phyloP scores from a whole-genome alignment of 257 asterid genomes.

The Solanum rostratum region DNA sequence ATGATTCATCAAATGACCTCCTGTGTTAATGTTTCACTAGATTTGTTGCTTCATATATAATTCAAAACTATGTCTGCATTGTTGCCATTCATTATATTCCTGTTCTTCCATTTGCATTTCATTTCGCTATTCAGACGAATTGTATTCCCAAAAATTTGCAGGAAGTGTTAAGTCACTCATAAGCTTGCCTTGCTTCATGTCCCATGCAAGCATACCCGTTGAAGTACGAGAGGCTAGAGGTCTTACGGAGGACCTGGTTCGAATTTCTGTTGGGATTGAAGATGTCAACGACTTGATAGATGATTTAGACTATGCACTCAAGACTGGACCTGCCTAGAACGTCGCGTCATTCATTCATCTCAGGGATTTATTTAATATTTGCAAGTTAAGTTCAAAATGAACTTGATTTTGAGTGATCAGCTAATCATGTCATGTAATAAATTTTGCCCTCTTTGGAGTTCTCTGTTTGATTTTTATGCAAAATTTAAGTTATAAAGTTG shows the following conservation, averaged over 20 bases:
- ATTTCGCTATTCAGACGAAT: background rate
- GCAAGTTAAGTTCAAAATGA: background rate
- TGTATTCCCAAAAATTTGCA: constrained; percentile 11
- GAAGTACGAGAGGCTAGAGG: constrained; percentile 74
- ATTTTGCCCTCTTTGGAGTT: background rate
- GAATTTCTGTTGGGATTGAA: constrained; percentile 81
- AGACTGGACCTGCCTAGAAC: constrained; percentile 40
- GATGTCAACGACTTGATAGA: constrained; percentile 71
- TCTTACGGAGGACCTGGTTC: constrained; percentile 63
- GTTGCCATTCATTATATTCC: background rate
- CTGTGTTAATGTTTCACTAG: background rate
- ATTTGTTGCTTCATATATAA: background rate
- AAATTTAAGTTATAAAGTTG: background rate
- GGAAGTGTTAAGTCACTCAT: constrained; percentile 91
- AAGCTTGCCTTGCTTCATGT: constrained; percentile 92
- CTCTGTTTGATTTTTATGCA: background rate
- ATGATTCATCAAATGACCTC: background rate
- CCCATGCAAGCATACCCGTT: constrained; percentile 76
- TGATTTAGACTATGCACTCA: constrained; percentile 60
- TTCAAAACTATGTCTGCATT: background rate
- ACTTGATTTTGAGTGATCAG: no score
- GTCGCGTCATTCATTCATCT: background rate
- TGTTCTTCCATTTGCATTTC: background rate
- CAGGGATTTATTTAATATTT: background rate
- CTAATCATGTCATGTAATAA: background rate